Evolutionary conservation across 2,329 filamentous ascomycete genomes (phyloP), one percentile per base, ranked within the genome.

Genomic region (Aspergillus alliaceus): DNA sequence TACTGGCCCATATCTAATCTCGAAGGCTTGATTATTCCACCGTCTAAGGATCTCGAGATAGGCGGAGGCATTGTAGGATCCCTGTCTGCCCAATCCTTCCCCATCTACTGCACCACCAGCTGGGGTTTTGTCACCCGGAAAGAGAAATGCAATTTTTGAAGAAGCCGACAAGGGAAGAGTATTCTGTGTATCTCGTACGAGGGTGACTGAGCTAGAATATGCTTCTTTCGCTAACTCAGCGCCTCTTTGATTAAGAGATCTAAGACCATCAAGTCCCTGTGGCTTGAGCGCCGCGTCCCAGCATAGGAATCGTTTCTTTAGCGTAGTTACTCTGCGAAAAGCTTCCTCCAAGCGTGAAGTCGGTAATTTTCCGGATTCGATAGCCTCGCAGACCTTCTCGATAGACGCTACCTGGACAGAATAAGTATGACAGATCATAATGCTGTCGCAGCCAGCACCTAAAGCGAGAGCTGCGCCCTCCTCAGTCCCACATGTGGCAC

Each of bases 391-490:
- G 2, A 79, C 72, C 27, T 66, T 62, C 35, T 77, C 65, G 18
- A 79, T 77, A 1, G 77, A 74, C 4, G 66, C 71, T 18, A 78
- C 64, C 57, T 79, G 77, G 34, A 74, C 70, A 6, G 69, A 64
- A 54, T 74, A 75, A 1, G 76, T 78, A 59, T 79, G 76, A 42
- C 76, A 79, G n/a, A 80, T 66, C 75, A 79, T 79, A 6, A 77
- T 64, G 53, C 74, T 78, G 55, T 80, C 77, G 49, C 72, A 73
- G 20, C 78, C 77, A 31, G 77, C 75, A 54, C 72, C 73, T 25
- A 80, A 62, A 6, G 76, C 73, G 56, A 77, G 72, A 6, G 76
- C 69, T 3, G 77, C 72, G 35, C 73, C 74, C 49, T 71, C 69
- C 48, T 77, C 75, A 1, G 76, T 77, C 2, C 75, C 75, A 58